A percentile compares a stretch with the other conserved stretches of the same genome.
Evolutionary conservation across 1,284 basidiomycete genomes (phyloP).

Genomic region (Anthracocystis walkeri): DNA sequence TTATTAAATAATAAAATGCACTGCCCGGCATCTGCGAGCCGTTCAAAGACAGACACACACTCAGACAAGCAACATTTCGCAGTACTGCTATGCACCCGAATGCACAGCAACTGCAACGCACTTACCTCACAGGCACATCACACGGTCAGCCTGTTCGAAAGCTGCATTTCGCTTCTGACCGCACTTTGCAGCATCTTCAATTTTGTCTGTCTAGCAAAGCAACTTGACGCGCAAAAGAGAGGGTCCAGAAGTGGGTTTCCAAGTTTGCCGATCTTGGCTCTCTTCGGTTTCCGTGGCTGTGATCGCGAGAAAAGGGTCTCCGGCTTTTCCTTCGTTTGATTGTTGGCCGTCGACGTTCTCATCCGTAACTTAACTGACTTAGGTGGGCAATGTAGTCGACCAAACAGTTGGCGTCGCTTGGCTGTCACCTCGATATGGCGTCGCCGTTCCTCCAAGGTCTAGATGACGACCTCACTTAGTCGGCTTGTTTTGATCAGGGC

Average conservation of each 20-base stretch:
- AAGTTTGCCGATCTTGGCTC: constrained; percentile 12
- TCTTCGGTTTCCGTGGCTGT: constrained; percentile 1
- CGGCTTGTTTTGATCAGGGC: neutral
- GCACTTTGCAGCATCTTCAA: neutral
- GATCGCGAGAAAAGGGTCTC: constrained; percentile 3
- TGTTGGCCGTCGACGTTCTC: too few relatives aligned
- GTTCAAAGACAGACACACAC: constrained; percentile 12
- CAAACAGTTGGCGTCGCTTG: too few relatives aligned
- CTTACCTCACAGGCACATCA: neutral
- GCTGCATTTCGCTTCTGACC: constrained; percentile 1
- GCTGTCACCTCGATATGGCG: too few relatives aligned
- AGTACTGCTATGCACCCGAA: neutral
- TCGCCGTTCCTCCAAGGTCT: neutral
- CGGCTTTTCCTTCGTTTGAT: too few relatives aligned
- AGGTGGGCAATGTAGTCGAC: too few relatives aligned
- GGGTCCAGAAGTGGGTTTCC: constrained; percentile 5
- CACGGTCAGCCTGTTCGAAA: neutral
- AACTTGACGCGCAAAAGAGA: neutral
- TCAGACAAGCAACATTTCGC: neutral
- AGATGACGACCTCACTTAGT: neutral
- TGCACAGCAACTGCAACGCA: neutral
- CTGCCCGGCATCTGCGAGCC: constrained; percentile 31
- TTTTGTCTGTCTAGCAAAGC: too few relatives aligned
- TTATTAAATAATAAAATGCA: neutral
- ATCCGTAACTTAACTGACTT: too few relatives aligned